Percentiles rank a stretch among this genome's conserved stretches.
Conservation (phyloP, 108 stramenopile species). For the Schizochytrium sp. region DNA sequence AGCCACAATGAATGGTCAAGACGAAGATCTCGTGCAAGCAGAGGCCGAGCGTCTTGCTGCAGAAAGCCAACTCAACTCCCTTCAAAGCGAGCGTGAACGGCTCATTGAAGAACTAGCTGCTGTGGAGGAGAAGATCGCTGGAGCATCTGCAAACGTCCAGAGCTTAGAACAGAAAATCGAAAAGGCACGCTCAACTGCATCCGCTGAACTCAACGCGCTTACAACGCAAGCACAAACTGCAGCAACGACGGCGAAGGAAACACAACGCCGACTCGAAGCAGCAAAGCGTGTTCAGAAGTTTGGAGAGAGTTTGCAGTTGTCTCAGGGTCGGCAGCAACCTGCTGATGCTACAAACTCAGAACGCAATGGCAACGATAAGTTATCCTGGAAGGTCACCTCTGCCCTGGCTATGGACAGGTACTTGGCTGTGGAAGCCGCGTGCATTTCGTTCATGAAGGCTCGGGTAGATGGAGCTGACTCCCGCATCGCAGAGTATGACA, state of each 20-base stretch:
- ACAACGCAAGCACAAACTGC: not conserved
- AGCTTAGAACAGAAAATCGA: not conserved
- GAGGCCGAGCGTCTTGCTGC: not conserved
- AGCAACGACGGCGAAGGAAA: not conserved
- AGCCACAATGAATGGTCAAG: not conserved
- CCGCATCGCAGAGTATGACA: not conserved
- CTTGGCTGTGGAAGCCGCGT: conserved; percentile 5
- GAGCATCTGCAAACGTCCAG: not conserved
- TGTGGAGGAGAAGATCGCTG: conserved; percentile 7
- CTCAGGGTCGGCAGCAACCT: not conserved
- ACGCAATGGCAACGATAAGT: not conserved
- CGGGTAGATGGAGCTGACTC: not conserved
- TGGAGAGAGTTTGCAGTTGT: not conserved
- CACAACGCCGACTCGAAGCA: not conserved
- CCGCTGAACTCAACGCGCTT: not conserved
- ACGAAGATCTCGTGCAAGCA: not conserved
- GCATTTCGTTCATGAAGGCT: conserved; percentile 13
- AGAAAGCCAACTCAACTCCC: not conserved
- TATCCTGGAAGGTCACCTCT: not conserved
- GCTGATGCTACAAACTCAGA: not conserved
- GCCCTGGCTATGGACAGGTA: conserved; percentile 16
- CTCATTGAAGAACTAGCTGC: not conserved
- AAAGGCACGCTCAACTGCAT: not conserved
- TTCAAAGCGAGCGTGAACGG: not conserved
- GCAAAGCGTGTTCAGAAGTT: not conserved